Percentiles rank a stretch among this genome's conserved stretches.
phyloP scores from a whole-genome alignment of 2,329 filamentous ascomycete species.

The Lachnellula occidentalis region DNA sequence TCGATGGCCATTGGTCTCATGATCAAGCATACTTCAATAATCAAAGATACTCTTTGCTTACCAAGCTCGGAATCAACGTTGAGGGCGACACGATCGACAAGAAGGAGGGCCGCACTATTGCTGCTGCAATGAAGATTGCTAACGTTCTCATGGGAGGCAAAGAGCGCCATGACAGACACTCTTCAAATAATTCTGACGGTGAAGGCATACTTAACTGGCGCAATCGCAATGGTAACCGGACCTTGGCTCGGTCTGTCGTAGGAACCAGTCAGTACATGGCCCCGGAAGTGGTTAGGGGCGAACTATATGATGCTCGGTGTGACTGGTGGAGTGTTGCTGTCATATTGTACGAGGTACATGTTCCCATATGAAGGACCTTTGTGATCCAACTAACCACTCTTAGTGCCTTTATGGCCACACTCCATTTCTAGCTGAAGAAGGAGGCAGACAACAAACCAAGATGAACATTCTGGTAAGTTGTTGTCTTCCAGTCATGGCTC shows the following conservation, averaged over 20 bases:
- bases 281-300: slow-evolving; percentile 79
- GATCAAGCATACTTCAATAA: slow-evolving; percentile 81
- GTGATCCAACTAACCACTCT: neutral
- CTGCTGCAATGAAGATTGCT: slow-evolving; percentile 35
- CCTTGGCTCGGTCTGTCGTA: slow-evolving; percentile 77
- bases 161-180: slow-evolving; percentile 35
- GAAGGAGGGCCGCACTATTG: slow-evolving; percentile 43
- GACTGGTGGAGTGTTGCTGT: slow-evolving; percentile 97
- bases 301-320: slow-evolving; percentile 84
- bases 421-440: slow-evolving; percentile 77
- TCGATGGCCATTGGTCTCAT: slow-evolving; percentile 92
- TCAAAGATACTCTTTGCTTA: slow-evolving; percentile 72
- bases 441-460: slow-evolving; percentile 71
- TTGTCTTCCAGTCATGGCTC: neutral
- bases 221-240: slow-evolving; percentile 61
- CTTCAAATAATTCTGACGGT: slow-evolving; percentile 20
- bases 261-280: slow-evolving; percentile 99
- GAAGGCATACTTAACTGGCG: slow-evolving; percentile 63
- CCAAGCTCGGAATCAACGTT: slow-evolving; percentile 68
- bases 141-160: slow-evolving; percentile 36
- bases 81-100: slow-evolving; percentile 69
- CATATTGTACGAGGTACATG: slow-evolving; percentile 72
- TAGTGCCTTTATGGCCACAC: slow-evolving; percentile 85
- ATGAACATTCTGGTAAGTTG: slow-evolving; percentile 68
- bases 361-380: neutral